Percentiles rank a stretch among this genome's conserved stretches.
phyloP scores from a whole-genome alignment of 2,329 filamentous ascomycete genomes.

The Beauveria caledonica region DNA sequence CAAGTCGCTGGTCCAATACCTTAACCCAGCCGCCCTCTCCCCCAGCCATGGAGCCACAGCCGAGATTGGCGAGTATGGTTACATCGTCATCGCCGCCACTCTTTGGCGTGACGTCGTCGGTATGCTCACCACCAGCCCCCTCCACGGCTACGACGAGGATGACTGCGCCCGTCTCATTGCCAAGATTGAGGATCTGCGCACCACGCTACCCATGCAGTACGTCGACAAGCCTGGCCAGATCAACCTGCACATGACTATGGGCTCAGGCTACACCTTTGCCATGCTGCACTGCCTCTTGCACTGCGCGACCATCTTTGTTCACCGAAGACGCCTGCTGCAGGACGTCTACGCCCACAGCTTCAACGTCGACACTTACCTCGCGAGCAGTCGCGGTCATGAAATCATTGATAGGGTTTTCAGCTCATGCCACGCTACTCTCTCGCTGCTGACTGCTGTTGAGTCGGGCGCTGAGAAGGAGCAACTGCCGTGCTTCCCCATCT shows the following conservation, averaged over 20 bases:
- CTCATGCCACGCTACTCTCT: constrained; percentile 50
- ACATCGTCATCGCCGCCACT: constrained; percentile 52
- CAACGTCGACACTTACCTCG: constrained; percentile 45
- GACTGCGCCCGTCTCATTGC: constrained; percentile 42
- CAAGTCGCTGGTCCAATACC: constrained; percentile 43
- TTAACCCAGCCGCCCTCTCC: constrained; percentile 26
- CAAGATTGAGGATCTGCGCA: constrained; percentile 47
- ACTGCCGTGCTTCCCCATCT: constrained; percentile 53
- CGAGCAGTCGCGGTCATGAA: constrained; percentile 40
- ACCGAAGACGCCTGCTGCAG: constrained; percentile 51
- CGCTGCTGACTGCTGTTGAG: constrained; percentile 47
- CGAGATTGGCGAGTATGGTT: constrained; percentile 53
- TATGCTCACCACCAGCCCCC: constrained; percentile 48
- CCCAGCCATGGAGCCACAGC: constrained; percentile 32
- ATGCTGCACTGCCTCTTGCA: constrained; percentile 56
- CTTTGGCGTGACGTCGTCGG: constrained; percentile 55
- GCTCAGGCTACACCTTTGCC: constrained; percentile 53
- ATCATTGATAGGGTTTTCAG: constrained; percentile 49
- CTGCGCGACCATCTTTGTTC: constrained; percentile 53
- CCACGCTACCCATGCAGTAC: constrained; percentile 49
- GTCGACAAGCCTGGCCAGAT: constrained; percentile 54
- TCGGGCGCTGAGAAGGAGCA: constrained; percentile 48
- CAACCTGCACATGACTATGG: constrained; percentile 56
- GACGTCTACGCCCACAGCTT: constrained; percentile 46
- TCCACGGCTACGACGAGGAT: constrained; percentile 45